Evolutionary conservation across 2,329 filamentous ascomycete genomes (phyloP), one percentile per base, ranked within the genome.

Genomic region (Fusarium gaditjirri): DNA sequence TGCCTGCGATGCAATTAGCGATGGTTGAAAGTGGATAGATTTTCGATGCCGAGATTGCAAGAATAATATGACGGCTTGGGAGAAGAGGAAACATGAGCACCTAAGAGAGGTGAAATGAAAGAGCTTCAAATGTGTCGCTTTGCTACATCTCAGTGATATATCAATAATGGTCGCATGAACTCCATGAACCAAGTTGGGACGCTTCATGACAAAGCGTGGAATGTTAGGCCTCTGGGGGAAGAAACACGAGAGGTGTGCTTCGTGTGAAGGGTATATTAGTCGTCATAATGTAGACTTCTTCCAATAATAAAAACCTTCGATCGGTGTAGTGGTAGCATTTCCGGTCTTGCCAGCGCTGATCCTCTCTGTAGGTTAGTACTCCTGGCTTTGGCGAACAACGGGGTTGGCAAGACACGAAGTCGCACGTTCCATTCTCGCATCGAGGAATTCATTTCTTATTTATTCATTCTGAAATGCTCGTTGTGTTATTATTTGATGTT

Each of bases 61-160:
- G 21, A 49, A 23, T 31, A 9, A 0, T 8, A 8, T 2, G 6
- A 5, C 4, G 14, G 2, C 21, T 31, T 47, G 6, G 7, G 7
- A 3, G 23, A 31, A 47, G 4, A 12, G 0, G 0, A 8, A 29
- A 8, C 27, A 8, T 8, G 27, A 8, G 27, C 7, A 8, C 27
- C 9, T 8, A 29, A 8, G 6, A 47, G 4, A 12, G 0, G 0
- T 8, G 1, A 9, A 12, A n/a, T 6, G 3, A n/a, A 17, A 1
- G 14, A 8, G 5, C 27, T 49, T 10, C 17, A 0, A 3, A 11
- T 23, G 14, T 1, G 29, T 13, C 16, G 2, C 0, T 2, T 19
- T 7, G 8, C 21, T 33, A 14, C 23, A 13, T 31, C 21, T 31
- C 43, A 6, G 13, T 6, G 19, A 16, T 10, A 17, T 16, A n/a